Evolutionary conservation across 2,329 filamentous ascomycete genomes (phyloP).

Genomic region (Xylaria multiplex): DNA sequence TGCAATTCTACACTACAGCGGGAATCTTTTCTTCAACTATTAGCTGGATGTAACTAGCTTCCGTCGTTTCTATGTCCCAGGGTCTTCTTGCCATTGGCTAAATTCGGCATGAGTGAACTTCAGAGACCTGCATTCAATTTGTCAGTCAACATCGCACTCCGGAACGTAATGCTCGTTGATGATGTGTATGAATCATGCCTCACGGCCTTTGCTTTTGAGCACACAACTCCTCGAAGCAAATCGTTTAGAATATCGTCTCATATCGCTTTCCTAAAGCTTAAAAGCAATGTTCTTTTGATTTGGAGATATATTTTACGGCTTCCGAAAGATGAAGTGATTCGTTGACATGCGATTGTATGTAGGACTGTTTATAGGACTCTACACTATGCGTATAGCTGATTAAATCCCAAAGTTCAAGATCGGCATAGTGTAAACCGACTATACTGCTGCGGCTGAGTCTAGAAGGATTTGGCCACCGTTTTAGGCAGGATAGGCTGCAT

Average conservation of each 20-base stretch:
- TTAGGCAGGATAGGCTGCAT: background rate
- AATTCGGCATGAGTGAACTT: background rate
- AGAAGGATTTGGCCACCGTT: conserved; percentile 8
- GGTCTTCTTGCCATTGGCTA: no score
- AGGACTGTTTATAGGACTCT: background rate
- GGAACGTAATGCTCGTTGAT: background rate
- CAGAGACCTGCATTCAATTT: background rate
- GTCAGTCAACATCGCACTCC: background rate
- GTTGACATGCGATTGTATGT: conserved; percentile 1
- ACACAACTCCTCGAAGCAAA: background rate
- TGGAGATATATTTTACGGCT: conserved; percentile 5
- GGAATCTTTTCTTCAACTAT: no score
- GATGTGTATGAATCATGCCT: background rate
- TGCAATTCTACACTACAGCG: no score
- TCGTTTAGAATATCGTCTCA: background rate
- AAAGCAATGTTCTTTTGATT: conserved; percentile 7
- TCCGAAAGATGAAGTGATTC: conserved; percentile 9
- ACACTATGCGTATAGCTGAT: background rate
- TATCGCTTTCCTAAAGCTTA: background rate
- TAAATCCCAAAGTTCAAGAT: background rate
- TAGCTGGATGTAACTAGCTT: no score
- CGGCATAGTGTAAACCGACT: background rate
- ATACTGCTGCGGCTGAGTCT: conserved; percentile 8
- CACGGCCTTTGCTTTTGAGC: background rate
- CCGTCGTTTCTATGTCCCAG: no score